A percentile compares a stretch with the other conserved stretches of the same genome.
phyloP scores from a whole-genome alignment of 441 rosid genomes.

The Erysimum cheiri region DNA sequence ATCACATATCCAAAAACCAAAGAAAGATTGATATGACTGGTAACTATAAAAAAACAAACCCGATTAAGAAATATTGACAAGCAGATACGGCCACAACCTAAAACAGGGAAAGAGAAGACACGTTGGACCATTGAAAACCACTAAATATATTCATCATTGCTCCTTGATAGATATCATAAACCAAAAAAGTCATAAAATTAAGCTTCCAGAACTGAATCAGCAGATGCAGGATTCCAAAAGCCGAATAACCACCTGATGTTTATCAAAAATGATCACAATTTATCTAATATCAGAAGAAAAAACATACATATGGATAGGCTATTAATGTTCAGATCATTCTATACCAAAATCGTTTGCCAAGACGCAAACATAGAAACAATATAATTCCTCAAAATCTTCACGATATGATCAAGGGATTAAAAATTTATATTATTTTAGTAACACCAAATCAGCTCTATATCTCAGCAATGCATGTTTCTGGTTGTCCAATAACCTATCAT shows the following conservation, averaged over 20 bases:
- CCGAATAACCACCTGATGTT: conserved; percentile 12
- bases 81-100: too few species aligned
- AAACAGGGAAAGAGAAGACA: too few species aligned
- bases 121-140: too few species aligned
- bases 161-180: conserved; percentile 76
- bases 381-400: conserved; percentile 11
- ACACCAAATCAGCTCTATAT: conserved; percentile 27
- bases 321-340: conserved; percentile 1
- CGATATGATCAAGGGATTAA: conserved; percentile 12
- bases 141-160: conserved; percentile 57
- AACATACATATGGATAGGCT: conserved; percentile 17
- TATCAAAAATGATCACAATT: conserved; percentile 7
- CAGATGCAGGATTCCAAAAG: conserved; percentile 11
- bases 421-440: too few species aligned
- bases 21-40: conserved; percentile 4
- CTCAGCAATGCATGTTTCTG: conserved; percentile 19
- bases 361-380: conserved; percentile 29
- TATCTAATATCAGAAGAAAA: conserved; percentile 21
- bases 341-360: conserved; percentile 20
- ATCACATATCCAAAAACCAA: conserved; percentile 12
- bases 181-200: too few species aligned
- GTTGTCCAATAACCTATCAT: conserved; percentile 25
- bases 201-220: too few species aligned
- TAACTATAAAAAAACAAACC: conserved; percentile 11
- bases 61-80: not conserved